Evolutionary conservation across 2,329 filamentous ascomycete species (phyloP), one percentile per base, ranked within the genome.

Genomic region (Penicillium griseofulvum): DNA sequence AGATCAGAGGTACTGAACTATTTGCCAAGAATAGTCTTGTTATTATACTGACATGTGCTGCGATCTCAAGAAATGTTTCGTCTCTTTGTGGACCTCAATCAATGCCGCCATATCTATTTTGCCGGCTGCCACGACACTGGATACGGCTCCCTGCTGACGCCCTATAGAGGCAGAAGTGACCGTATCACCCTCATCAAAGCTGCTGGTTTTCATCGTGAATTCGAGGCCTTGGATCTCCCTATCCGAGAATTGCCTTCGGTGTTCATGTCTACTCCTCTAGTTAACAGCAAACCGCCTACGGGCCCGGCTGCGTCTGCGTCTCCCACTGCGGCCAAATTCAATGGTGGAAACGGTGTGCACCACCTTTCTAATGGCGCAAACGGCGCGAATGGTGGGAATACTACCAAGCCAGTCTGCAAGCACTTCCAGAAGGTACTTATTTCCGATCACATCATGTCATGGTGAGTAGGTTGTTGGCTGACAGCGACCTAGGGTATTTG

Each of bases 71-170:
- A 72, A 60, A 68, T 68, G 57, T 72, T 74, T 51, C 68, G 65
- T 3, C 73, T 85, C 1, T 85, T 83, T 57, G 79, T 77, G 33
- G 80, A 85, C 43, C 83, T 83, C 61, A 71, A 77, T 4, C 82
- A 86, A 63, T 88, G 85, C 73, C 83, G 82, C 61, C 84, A 86
- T 65, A 84, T 88, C 34, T 83, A 82, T 64, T 83, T 86, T 54
- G 85, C 83, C 5, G 83, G 80, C 37, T 87, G 84, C 62, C 83
- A 87, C 60, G 82, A 87, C 61, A 75, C 75, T 24, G 80, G 80
- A 48, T 86, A 87, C 65, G 70, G 85, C 43, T 78, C 81, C 8
- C 76, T 85, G 45, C 72, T 87, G 26, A 80, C 77, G 5, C 80
- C 81, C 8, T 81, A 82, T 62, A 73, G 71, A 41, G 79, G 78